phyloP scores from a whole-genome alignment of 257 asterid genomes.

The Buddleja alternifolia region DNA sequence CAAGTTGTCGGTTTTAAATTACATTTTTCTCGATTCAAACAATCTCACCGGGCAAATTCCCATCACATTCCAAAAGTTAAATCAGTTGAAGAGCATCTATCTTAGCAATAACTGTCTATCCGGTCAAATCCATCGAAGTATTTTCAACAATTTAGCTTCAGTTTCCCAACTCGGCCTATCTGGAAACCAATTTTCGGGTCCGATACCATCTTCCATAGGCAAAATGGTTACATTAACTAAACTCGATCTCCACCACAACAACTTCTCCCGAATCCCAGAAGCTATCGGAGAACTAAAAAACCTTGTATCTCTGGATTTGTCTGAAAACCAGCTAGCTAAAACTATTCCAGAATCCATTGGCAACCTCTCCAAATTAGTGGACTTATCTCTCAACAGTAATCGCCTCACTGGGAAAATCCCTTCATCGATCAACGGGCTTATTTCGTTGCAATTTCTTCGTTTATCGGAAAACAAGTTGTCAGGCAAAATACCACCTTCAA shows the following conservation, averaged over 20 bases:
- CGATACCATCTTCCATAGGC: constrained; percentile 54
- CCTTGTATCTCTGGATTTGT: constrained; percentile 44
- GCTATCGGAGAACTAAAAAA: constrained; percentile 45
- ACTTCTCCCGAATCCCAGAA: constrained; percentile 50
- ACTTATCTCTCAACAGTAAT: constrained; percentile 43
- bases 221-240: constrained; percentile 35
- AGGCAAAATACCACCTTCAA: constrained; percentile 56
- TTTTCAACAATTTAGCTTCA: constrained; percentile 38
- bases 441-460: constrained; percentile 40
- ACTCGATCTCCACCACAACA: constrained; percentile 50
- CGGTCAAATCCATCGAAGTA: constrained; percentile 44
- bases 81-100: constrained; percentile 33
- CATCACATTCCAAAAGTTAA: constrained; percentile 29
- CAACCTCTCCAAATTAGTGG: constrained; percentile 34
- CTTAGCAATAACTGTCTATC: constrained; percentile 47
- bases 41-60: constrained; percentile 57
- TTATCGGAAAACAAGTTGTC: constrained; percentile 54
- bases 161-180: constrained; percentile 45
- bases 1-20: constrained; percentile 34
- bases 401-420: constrained; percentile 59
- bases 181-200: constrained; percentile 49
- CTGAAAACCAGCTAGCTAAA: constrained; percentile 49
- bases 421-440: constrained; percentile 47
- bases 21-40: constrained; percentile 46
- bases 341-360: constrained; percentile 54